These are phyloP conservation scores for Ramaria rubella DNA, from an alignment of 768 basidiomycete genomes.

Conservation along the genomic window DNA sequence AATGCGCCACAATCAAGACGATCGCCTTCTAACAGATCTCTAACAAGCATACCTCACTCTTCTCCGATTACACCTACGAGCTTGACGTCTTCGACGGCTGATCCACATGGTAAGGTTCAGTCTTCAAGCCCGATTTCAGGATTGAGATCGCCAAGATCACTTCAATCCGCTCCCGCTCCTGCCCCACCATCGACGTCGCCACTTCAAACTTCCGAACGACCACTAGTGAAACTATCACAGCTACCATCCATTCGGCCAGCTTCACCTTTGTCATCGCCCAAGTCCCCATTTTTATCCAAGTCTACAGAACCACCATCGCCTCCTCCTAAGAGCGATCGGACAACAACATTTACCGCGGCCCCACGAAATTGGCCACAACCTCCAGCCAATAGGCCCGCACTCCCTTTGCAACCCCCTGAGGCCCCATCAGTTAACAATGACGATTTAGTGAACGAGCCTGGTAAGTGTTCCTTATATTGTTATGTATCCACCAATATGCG, in stretches of 20 bases:
- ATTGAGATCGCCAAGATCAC: no score
- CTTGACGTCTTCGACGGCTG: not conserved
- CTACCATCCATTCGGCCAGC: not conserved
- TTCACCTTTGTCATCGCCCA: slow-evolving; percentile 12
- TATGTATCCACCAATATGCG: not conserved
- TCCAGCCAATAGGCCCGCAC: no score
- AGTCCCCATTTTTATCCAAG: slow-evolving; percentile 32
- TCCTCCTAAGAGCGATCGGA: slow-evolving; percentile 1
- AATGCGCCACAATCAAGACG: not conserved
- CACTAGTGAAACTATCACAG: not conserved
- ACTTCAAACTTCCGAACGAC: not conserved
- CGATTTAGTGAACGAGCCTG: slow-evolving; percentile 7
- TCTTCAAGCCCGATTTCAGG: not conserved
- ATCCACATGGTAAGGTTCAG: not conserved
- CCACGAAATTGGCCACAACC: slow-evolving; percentile 25
- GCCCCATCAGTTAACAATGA: not conserved
- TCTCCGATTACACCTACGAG: not conserved
- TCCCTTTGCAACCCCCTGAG: slow-evolving; percentile 15
- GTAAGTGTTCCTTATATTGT: not conserved
- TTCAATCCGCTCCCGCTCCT: no score
- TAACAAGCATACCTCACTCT: not conserved
- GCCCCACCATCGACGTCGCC: not conserved
- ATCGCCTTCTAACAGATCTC: not conserved
- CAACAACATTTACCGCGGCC: slow-evolving; percentile 32
- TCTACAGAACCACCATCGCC: slow-evolving; percentile 29